Percentiles rank a stretch among this genome's conserved stretches.
These are phyloP conservation scores for Metschnikowia similis DNA, from an alignment of 805 yeast species.

Conservation along the genomic window DNA sequence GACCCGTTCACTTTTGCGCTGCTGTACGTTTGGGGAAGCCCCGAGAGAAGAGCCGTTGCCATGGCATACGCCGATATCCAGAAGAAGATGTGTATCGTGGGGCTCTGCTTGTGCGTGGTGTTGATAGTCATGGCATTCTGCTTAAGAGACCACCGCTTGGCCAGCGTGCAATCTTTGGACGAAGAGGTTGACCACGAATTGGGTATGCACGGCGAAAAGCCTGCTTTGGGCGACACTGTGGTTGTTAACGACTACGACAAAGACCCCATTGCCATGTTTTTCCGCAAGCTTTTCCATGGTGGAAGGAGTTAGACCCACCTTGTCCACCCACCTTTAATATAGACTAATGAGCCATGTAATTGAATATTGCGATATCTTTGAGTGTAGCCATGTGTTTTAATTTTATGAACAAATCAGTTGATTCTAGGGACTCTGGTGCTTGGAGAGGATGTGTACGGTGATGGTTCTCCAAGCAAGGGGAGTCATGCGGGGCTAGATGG, in stretches of 20 bases:
- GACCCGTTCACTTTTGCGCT: slow-evolving; percentile 50
- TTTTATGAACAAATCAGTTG: too few relatives aligned
- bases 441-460: neutral
- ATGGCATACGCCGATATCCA: slow-evolving; percentile 58
- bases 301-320: slow-evolving; percentile 3
- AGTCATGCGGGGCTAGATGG: too few relatives aligned
- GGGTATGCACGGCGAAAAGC: slow-evolving; percentile 13
- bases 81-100: slow-evolving; percentile 52
- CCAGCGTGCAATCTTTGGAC: slow-evolving; percentile 29
- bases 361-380: too few relatives aligned
- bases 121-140: slow-evolving; percentile 44
- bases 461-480: too few relatives aligned
- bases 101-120: slow-evolving; percentile 51
- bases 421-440: neutral
- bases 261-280: slow-evolving; percentile 16
- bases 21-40: slow-evolving; percentile 56
- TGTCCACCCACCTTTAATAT: neutral
- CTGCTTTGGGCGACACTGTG: slow-evolving; percentile 11
- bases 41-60: slow-evolving; percentile 55
- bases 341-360: neutral
- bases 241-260: slow-evolving; percentile 17
- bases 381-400: neutral
- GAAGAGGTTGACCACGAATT: slow-evolving; percentile 13
- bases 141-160: slow-evolving; percentile 51
- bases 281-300: slow-evolving; percentile 8